These are phyloP conservation scores for Cladosporium austrohemisphaericum DNA, from an alignment of 2,329 filamentous ascomycete genomes.

Conservation along the genomic window DNA sequence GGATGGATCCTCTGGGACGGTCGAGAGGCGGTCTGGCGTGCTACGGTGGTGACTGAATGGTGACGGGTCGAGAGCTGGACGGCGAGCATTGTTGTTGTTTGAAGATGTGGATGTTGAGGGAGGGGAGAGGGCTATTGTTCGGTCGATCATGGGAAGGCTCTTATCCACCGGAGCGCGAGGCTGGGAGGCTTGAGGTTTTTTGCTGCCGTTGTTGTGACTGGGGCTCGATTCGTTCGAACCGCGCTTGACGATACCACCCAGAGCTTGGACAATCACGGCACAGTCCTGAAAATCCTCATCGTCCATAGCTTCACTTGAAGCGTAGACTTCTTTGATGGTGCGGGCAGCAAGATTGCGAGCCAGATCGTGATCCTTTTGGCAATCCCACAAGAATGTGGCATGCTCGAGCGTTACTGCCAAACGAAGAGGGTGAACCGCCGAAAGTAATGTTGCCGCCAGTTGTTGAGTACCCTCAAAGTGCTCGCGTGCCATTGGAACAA, in stretches of 20 bases:
- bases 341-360: constrained; percentile 74
- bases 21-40: constrained; percentile 31
- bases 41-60: neutral
- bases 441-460: constrained; percentile 71
- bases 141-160: constrained; percentile 23
- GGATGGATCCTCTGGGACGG: constrained; percentile 29
- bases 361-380: constrained; percentile 73
- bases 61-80: neutral
- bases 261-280: constrained; percentile 76
- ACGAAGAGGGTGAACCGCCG: constrained; percentile 84
- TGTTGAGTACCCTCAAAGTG: constrained; percentile 75
- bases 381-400: constrained; percentile 89
- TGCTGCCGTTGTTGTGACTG: constrained; percentile 5
- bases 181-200: constrained; percentile 6
- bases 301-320: constrained; percentile 85
- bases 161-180: constrained; percentile 9
- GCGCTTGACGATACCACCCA: constrained; percentile 85
- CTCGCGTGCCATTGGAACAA: constrained; percentile 73
- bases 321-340: constrained; percentile 86
- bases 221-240: constrained; percentile 40
- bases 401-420: constrained; percentile 90
- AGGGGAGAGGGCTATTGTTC: constrained; percentile 32
- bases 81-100: neutral
- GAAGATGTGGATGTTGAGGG: constrained; percentile 15
- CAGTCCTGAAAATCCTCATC: constrained; percentile 94